These are phyloP conservation scores for Xylaria telfairii DNA, from an alignment of 495 filamentous ascomycete genomes.

Conservation along the genomic window DNA sequence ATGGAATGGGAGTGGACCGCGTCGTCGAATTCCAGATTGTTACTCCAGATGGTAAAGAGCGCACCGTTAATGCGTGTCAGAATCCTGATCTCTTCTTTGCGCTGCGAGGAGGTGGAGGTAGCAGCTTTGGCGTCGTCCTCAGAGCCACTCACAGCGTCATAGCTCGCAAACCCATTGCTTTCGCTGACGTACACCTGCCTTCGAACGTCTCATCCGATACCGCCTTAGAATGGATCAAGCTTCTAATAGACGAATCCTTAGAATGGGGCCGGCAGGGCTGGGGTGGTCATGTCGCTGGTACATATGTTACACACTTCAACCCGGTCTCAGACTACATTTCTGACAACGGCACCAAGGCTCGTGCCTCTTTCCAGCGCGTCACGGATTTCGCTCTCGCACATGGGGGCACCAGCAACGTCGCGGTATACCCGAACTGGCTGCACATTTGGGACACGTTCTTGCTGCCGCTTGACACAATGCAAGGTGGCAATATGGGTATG, in stretches of 20 bases:
- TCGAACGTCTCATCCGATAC: constrained; percentile 32
- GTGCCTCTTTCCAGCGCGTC: constrained; percentile 20
- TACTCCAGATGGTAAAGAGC: constrained; percentile 56
- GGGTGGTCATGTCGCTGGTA: constrained; percentile 52
- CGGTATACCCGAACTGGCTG: constrained; percentile 20
- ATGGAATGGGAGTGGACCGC: constrained; percentile 69
- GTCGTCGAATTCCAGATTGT: constrained; percentile 68
- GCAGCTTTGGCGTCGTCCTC: constrained; percentile 60
- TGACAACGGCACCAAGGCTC: constrained; percentile 33
- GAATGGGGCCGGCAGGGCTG: constrained; percentile 54
- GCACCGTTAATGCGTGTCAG: constrained; percentile 54
- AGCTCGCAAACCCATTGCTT: constrained; percentile 42
- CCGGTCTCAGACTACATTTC: constrained; percentile 39
- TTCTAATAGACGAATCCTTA: constrained; percentile 49
- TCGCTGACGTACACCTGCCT: constrained; percentile 48
- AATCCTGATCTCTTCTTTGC: constrained; percentile 68
- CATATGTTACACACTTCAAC: constrained; percentile 48
- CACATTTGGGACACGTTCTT: constrained; percentile 21
- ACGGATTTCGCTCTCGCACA: constrained; percentile 21
- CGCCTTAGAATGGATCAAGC: constrained; percentile 42
- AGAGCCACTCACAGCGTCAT: constrained; percentile 52
- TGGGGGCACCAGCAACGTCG: constrained; percentile 25
- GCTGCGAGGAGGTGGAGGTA: constrained; percentile 63
- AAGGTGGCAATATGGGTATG: constrained; percentile 10
- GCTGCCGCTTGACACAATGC: constrained; percentile 20